Evolutionary conservation across 1,284 basidiomycete genomes (phyloP).

Genomic region (Psilocybe mexicana): DNA sequence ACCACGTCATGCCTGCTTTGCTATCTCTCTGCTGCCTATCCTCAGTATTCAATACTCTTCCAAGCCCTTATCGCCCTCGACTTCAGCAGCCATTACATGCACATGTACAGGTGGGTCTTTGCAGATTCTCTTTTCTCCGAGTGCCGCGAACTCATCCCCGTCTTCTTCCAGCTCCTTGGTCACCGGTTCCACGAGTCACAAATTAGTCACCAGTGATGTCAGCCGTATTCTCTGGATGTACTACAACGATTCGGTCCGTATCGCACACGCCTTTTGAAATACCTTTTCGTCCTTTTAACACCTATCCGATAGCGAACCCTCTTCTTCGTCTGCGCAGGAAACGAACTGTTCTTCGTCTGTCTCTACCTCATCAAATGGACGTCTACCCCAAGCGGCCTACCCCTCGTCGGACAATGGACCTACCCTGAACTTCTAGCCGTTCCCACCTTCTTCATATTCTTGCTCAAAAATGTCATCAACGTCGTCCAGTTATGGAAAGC

Average conservation of each 20-base stretch:
- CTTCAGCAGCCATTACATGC: slow-evolving; percentile 99
- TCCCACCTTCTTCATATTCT: slow-evolving; percentile 71
- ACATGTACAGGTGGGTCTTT: slow-evolving; percentile 92
- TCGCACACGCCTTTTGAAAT: background rate
- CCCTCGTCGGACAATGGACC: slow-evolving; percentile 47
- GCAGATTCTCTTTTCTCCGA: background rate
- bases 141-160: background rate
- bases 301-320: slow-evolving; percentile 63
- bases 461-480: slow-evolving; percentile 93
- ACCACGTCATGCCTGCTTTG: slow-evolving; percentile 95
- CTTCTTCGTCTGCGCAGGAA: slow-evolving; percentile 95
- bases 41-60: slow-evolving; percentile 80
- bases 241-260: slow-evolving; percentile 87
- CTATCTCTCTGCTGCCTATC: slow-evolving; percentile 91
- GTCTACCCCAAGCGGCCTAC: slow-evolving; percentile 55
- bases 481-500: slow-evolving; percentile 99
- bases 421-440: slow-evolving; percentile 81
- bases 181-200: slow-evolving; percentile 93
- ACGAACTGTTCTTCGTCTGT: slow-evolving; percentile 96
- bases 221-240: slow-evolving; percentile 92
- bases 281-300: background rate
- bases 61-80: slow-evolving; percentile 97
- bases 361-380: slow-evolving; percentile 95
- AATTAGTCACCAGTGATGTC: slow-evolving; percentile 88
- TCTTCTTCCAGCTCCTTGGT: slow-evolving; percentile 73